phyloP scores from a whole-genome alignment of 768 basidiomycete species.

The Rhodotorula paludigena region DNA sequence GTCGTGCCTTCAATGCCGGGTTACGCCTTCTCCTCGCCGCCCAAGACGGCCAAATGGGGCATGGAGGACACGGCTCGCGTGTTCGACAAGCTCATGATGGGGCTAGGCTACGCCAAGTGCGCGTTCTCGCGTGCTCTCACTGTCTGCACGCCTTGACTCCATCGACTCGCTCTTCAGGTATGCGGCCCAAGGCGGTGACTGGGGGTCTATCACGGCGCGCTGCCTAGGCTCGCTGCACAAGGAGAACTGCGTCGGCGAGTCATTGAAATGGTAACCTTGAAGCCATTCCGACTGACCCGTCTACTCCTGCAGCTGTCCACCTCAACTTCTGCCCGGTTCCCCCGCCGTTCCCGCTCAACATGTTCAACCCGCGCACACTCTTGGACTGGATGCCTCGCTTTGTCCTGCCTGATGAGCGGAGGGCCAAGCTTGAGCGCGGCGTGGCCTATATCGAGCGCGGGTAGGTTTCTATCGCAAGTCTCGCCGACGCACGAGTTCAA shows the following conservation, averaged over 20 bases:
- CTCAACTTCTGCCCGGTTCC: conserved; percentile 31
- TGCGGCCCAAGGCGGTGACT: conserved; percentile 30
- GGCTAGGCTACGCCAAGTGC: conserved; percentile 21
- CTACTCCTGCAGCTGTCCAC: conserved; percentile 13
- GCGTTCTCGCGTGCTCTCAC: not conserved
- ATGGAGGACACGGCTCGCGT: conserved; percentile 35
- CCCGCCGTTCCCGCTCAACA: conserved; percentile 1
- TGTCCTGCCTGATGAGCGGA: conserved; percentile 8
- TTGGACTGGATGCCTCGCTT: conserved; percentile 18
- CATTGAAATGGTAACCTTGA: no score
- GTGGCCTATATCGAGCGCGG: conserved; percentile 22
- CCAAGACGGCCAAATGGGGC: conserved; percentile 13
- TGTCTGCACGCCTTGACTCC: no score
- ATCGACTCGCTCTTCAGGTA: not conserved
- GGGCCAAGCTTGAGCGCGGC: not conserved
- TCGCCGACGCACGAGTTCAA: no score
- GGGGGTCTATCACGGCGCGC: conserved; percentile 26
- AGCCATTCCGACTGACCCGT: not conserved
- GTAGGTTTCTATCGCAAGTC: not conserved
- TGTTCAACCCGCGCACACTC: conserved; percentile 18
- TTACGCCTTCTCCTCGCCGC: conserved; percentile 31
- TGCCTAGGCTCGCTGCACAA: conserved; percentile 7
- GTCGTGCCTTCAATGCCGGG: conserved; percentile 40
- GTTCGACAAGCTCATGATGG: conserved; percentile 39
- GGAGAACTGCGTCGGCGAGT: conserved; percentile 23